Evolutionary conservation across 148 eudicot species (phyloP), one percentile per base, ranked within the genome.

Genomic region (Camellia japonica): DNA sequence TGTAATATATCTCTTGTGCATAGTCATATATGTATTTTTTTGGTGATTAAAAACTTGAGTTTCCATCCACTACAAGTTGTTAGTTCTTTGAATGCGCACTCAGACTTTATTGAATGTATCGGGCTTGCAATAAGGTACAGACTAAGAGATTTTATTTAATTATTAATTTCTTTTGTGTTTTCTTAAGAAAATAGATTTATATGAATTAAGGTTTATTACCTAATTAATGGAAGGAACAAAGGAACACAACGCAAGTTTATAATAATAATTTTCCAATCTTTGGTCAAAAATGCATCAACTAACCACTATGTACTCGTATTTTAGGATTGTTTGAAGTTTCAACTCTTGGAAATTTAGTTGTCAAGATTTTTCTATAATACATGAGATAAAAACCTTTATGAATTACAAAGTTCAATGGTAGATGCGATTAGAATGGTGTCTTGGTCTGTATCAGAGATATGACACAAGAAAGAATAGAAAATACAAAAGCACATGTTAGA

Each of bases 41-140:
- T 54, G 44, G 76, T 54, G 59, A 74, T 43, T 74, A 59, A 44
- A 18, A 15, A 59, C 30, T 60, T 74, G 62, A n/a, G 30, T 65
- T 74, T n/a, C 43, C n/a, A 74, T 73, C 41, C 78, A 61, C 95
- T 30, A 30, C 38, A 95, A 97, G 97, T 93, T 79, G 90, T 93
- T 51, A 78, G 82, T 82, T 90, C 98, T 74, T 82, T 95, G 65
- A 84, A 67, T 68, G 90, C 93, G 23, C 98, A 95, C 83, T 58
- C 91, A 42, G 92, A 91, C 84, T 93, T 97, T 13, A 71, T 94
- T 73, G 98, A 94, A 88, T 93, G 97, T 86, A 84, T 90, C 75
- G 93, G 84, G 51, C 86, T 93, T 84, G 86, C 97, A 82, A 82
- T 76, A 65, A 91, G 96, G 98, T 93, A 81, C 44, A 75, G 47